A percentile compares a stretch with the other conserved stretches of the same genome.
phyloP scores from a whole-genome alignment of 768 basidiomycete species.

The Suillus placidus region DNA sequence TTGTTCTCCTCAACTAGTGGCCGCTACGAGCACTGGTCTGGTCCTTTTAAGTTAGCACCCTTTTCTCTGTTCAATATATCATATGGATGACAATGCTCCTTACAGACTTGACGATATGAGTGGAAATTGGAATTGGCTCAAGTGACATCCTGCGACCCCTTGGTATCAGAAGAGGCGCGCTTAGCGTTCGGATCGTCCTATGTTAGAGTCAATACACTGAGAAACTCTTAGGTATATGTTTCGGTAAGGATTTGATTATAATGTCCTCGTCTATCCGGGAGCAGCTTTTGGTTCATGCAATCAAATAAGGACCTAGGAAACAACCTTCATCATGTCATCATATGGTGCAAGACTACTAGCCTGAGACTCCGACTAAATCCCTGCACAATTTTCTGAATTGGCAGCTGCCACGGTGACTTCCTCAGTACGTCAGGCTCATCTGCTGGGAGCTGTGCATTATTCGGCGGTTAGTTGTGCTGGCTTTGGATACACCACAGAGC shows the following conservation, averaged over 20 bases:
- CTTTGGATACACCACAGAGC: background rate
- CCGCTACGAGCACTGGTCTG: constrained; percentile 49
- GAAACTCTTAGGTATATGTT: background rate
- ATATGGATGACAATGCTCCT: constrained; percentile 10
- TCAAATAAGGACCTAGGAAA: too few relatives aligned
- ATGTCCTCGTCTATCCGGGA: too few relatives aligned
- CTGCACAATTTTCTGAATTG: background rate
- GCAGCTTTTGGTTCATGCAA: too few relatives aligned
- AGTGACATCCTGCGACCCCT: background rate
- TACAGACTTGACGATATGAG: constrained; percentile 59
- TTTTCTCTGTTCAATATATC: background rate
- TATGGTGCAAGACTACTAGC: too few relatives aligned
- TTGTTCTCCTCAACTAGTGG: constrained; percentile 49
- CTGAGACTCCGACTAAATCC: background rate
- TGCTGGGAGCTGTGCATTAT: background rate
- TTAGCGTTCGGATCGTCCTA: background rate
- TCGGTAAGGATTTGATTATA: too few relatives aligned
- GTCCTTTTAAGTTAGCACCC: constrained; percentile 54
- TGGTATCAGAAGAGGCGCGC: background rate
- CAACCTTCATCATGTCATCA: too few relatives aligned
- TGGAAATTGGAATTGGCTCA: constrained; percentile 8
- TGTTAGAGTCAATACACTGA: background rate
- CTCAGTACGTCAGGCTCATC: too few relatives aligned
- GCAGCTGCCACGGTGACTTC: too few relatives aligned
- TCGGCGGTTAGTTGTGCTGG: background rate